Evolutionary conservation across 257 asterid genomes (phyloP), one percentile per base, ranked within the genome.

Genomic region (Solanum piurae): DNA sequence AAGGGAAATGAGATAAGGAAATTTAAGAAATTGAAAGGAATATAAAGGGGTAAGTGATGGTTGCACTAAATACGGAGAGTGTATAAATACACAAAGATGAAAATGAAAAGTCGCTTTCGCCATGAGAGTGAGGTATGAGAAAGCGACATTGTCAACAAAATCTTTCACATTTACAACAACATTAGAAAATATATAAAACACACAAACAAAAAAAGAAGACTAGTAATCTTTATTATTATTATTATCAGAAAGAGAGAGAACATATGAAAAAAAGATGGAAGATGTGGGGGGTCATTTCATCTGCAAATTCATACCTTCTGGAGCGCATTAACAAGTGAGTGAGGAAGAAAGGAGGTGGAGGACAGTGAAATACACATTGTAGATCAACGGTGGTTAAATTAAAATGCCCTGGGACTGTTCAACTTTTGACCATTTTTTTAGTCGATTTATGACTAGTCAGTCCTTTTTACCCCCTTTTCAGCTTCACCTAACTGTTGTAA

Each of bases 81-180:
- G 84, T 40, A 71, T 88, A 93, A 89, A 86, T 87, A 80, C 82
- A 86, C 83, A 90, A 87, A 87, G 86, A 86, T 87, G 90, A 60
- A 69, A 40, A 86, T 86, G 95, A 89, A 38, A 88, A 80, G 95
- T 91, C 95, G 86, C 91, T 91, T 42, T 91, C 93, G 29, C 86
- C 95, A 90, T 91, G 94, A 89, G 95, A 93, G 86, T 91, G 88
- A 89, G 93, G 89, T 88, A 76, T 40, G 58, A 86, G 92, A 91
- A 88, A 92, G 91, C 88, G 92, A 89, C 93, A 73, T 73, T 71
- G 72, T 68, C 66, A 52, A 33, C 84, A 49, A 73, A 87, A 89
- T 88, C 89, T 37, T 74, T 74, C 52, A 21, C 77, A 71, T 73
- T 9, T 20, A 34, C 49, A 20, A 36, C 46, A 37, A 46, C 37